phyloP scores from a whole-genome alignment of 345 rosid species.

The Cochlearia excelsa region DNA sequence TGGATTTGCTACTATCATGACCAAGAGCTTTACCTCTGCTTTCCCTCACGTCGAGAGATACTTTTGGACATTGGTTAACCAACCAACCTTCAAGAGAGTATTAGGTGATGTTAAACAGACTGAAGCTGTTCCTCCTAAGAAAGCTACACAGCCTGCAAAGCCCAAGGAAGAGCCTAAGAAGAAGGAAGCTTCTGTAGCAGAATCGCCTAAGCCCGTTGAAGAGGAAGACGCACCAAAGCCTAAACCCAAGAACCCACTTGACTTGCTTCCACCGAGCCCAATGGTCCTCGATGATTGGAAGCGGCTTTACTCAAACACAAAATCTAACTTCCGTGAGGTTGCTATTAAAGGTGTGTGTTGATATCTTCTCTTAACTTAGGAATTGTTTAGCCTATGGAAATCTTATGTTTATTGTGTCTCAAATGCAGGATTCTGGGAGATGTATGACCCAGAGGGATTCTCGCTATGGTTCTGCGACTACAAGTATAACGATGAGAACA shows the following conservation, averaged over 20 bases:
- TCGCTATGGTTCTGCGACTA: slow-evolving; percentile 96
- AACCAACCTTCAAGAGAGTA: slow-evolving; percentile 76
- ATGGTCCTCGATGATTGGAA: slow-evolving; percentile 97
- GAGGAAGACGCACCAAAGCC: slow-evolving; percentile 81
- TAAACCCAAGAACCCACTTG: slow-evolving; percentile 91
- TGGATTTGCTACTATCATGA: slow-evolving; percentile 55
- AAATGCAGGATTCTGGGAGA: slow-evolving; percentile 93
- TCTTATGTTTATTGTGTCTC: neutral
- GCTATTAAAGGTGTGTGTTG: slow-evolving; percentile 72
- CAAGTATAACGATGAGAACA: slow-evolving; percentile 95
- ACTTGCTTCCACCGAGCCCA: slow-evolving; percentile 83
- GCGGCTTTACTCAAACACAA: slow-evolving; percentile 96
- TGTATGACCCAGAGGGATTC: slow-evolving; percentile 97
- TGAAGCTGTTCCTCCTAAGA: slow-evolving; percentile 65
- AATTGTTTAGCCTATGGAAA: neutral
- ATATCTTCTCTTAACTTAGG: neutral
- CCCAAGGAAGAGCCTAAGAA: slow-evolving; percentile 69
- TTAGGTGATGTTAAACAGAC: slow-evolving; percentile 84
- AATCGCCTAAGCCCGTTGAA: slow-evolving; percentile 38
- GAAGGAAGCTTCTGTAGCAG: slow-evolving; percentile 52
- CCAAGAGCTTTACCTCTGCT: slow-evolving; percentile 74
- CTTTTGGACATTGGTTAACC: slow-evolving; percentile 95
- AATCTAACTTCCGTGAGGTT: slow-evolving; percentile 91
- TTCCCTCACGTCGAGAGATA: slow-evolving; percentile 97
- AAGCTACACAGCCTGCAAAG: slow-evolving; percentile 63